Evolutionary conservation across 768 basidiomycete species (phyloP).

Genomic region (Xerocomellus chrysenteron): DNA sequence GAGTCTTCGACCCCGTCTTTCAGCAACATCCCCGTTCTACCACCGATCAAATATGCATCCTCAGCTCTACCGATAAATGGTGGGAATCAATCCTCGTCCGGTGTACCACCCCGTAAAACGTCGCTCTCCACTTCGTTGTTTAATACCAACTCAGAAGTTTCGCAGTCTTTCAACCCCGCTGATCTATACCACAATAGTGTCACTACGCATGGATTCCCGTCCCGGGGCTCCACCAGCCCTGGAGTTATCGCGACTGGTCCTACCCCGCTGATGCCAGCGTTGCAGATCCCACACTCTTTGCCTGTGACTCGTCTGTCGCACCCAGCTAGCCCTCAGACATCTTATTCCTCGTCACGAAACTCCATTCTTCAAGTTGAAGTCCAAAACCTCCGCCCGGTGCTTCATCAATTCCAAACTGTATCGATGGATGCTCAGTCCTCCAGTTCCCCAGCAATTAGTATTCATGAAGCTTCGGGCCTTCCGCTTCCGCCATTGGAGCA

Average conservation of each 20-base stretch:
- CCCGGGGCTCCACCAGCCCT: background rate
- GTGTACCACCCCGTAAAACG: background rate
- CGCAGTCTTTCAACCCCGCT: constrained; percentile 5
- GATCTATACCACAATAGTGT: constrained; percentile 21
- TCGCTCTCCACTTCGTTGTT: constrained; percentile 5
- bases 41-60: background rate
- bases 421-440: background rate
- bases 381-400: background rate
- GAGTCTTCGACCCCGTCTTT: constrained; percentile 7
- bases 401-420: background rate
- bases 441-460: background rate
- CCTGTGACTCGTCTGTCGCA: background rate
- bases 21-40: constrained; percentile 4
- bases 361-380: background rate
- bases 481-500: background rate
- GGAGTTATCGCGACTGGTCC: background rate
- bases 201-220: constrained; percentile 3
- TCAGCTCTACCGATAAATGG: background rate
- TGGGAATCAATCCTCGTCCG: background rate
- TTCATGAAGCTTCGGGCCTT: background rate
- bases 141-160: background rate
- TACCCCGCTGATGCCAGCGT: background rate
- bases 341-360: background rate
- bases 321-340: background rate
- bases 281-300: background rate